A percentile compares a stretch with the other conserved stretches of the same genome.
Conservation (phyloP, 202 grass and related monocot species). For the Saccharum hybrid region DNA sequence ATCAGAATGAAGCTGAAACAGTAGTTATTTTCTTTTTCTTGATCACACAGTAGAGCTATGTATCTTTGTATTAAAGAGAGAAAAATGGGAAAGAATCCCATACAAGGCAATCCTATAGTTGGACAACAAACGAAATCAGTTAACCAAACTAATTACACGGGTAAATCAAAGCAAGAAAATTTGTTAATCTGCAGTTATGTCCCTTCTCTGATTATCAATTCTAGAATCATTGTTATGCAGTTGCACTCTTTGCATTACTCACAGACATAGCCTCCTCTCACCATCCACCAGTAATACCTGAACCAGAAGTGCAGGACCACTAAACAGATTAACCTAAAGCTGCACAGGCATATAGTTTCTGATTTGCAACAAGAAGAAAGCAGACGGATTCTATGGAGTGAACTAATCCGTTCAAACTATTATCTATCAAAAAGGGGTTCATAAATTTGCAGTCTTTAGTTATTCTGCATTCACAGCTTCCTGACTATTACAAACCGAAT, state of each 20-base stretch:
- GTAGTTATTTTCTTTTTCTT: not conserved
- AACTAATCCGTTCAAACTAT: constrained; percentile 3
- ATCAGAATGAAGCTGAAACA: not conserved
- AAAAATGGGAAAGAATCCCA: not conserved
- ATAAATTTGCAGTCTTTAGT: constrained; percentile 16
- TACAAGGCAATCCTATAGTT: not conserved
- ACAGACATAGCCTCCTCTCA: not conserved
- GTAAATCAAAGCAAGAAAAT: not conserved
- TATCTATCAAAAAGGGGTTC: constrained; percentile 5
- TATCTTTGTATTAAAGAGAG: not conserved
- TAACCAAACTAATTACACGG: not conserved
- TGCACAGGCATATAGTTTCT: constrained; percentile 9
- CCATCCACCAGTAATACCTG: constrained; percentile 12
- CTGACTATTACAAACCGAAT: constrained; percentile 15
- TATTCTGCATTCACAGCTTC: constrained; percentile 41
- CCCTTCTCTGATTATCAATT: not conserved
- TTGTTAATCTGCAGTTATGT: not conserved
- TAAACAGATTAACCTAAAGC: constrained; percentile 18
- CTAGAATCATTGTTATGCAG: not conserved
- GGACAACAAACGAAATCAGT: not conserved
- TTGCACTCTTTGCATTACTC: not conserved
- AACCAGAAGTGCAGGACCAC: not conserved
- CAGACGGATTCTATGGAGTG: not conserved
- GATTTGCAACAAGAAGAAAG: constrained; percentile 30
- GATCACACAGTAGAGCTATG: not conserved